Evolutionary conservation across 768 basidiomycete genomes (phyloP), one percentile per base, ranked within the genome.

Genomic region (Crepidotus variabilis): DNA sequence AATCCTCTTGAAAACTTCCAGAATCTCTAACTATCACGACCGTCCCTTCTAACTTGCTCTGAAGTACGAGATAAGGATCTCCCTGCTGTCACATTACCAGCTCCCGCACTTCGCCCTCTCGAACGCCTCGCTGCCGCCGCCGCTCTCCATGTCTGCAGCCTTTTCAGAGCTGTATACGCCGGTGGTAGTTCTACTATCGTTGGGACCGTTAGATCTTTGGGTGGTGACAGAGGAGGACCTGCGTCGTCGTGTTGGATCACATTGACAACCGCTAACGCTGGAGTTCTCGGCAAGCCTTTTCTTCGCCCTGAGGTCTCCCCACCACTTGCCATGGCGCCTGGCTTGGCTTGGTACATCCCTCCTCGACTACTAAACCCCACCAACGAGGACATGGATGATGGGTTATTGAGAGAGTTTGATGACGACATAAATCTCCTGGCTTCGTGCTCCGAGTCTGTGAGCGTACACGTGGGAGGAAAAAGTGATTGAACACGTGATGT

Each of bases 161-260:
- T 3, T 11, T 20, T 69, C 50, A 92, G 75, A 58, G 88, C 81
- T 22, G 87, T 90, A 69, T 93, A 93, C 28, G 89, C 89, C 1
- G 90, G 90, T 13, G 90, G 90, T 50, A 93, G 77, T 69, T 93
- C 91, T 47, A 93, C 82, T 45, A 88, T 91, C 69, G 89, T 90
- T 14, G 81, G 66, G 60, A 83, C 80, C 16, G 73, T 77, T 16
- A 16, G 5, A 6, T 70, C 55, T 50, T 63, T 43, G 53, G 60
- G 57, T 14, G 55, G 43, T 2, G 65, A 57, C 35, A 67, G 69
- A 55, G 78, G 79, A 5, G 84, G 79, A 1, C 90, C 90, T 0
- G 88, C 91, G 65, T 93, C 91, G 60, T 92, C 89, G 62, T 93
- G 91, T 70, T 92, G 91, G 47, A 92, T 80, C 63, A 91, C 82